Evolutionary conservation across 441 rosid genomes (phyloP).

Genomic region (Hura crepitans): DNA sequence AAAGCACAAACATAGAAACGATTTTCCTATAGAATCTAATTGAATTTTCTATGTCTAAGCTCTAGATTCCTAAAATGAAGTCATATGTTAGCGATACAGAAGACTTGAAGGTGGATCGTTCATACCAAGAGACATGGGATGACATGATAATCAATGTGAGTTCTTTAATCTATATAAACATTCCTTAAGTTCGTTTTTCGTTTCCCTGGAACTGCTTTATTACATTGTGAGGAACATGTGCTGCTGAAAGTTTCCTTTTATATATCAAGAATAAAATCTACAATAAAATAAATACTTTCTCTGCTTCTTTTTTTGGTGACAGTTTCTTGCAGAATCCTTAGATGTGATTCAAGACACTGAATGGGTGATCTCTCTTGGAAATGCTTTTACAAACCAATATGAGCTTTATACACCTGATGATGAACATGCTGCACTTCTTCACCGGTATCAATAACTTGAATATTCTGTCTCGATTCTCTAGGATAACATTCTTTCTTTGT

Average conservation of each 20-base stretch:
- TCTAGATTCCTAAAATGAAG: conserved; percentile 99
- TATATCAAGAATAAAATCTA: conserved; percentile 2
- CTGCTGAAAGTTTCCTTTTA: not conserved
- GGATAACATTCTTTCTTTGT: not conserved
- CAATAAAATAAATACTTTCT: not conserved
- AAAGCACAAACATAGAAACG: conserved; percentile 4
- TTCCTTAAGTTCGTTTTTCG: not conserved
- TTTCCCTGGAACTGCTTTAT: conserved; percentile 10
- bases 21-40: conserved; percentile 40
- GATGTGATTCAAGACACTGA: conserved; percentile 87
- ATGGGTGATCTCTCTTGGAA: conserved; percentile 90
- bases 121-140: conserved; percentile 96
- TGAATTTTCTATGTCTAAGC: conserved; percentile 67
- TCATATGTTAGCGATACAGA: conserved; percentile 97
- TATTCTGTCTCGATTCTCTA: conserved; percentile 19
- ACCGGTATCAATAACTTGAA: conserved; percentile 50
- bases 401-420: conserved; percentile 67
- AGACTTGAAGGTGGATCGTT: conserved; percentile 89
- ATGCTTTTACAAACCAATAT: conserved; percentile 82
- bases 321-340: conserved; percentile 97
- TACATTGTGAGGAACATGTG: not conserved
- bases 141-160: conserved; percentile 96
- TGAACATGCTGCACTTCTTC: conserved; percentile 94
- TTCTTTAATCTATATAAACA: conserved; percentile 16
- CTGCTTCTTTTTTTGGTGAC: conserved; percentile 30